These are phyloP conservation scores for Mortierella sp. DNA, from an alignment of 371 early-diverging fungal species.

Conservation along the genomic window DNA sequence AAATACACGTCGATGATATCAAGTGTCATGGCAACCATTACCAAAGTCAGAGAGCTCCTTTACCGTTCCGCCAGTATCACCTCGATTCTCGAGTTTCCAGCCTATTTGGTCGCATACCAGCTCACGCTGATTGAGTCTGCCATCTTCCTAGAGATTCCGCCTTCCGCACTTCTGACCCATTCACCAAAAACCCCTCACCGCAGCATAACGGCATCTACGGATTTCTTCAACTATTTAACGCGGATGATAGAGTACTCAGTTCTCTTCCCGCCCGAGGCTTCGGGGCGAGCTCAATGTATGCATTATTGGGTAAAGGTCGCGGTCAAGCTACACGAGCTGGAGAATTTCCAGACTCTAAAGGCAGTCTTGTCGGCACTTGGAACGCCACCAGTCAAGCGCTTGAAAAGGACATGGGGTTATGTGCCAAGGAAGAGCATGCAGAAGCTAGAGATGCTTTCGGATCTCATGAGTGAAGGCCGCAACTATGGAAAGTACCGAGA, in stretches of 20 bases:
- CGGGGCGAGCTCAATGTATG: slow-evolving; percentile 73
- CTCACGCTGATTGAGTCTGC: slow-evolving; percentile 79
- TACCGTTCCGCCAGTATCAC: slow-evolving; percentile 71
- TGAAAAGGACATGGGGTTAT: slow-evolving; percentile 82
- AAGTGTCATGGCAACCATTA: slow-evolving; percentile 62
- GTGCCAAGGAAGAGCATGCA: slow-evolving; percentile 75
- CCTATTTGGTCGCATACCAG: slow-evolving; percentile 78
- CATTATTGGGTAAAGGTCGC: slow-evolving; percentile 84
- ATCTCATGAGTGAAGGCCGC: slow-evolving; percentile 75
- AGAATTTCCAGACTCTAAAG: slow-evolving; percentile 81
- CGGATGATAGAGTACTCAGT: slow-evolving; percentile 81
- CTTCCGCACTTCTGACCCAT: slow-evolving; percentile 71
- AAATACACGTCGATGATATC: slow-evolving; percentile 60
- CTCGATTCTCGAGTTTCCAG: slow-evolving; percentile 72
- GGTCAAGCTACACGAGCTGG: slow-evolving; percentile 68
- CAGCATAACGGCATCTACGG: slow-evolving; percentile 78
- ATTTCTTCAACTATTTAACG: slow-evolving; percentile 87
- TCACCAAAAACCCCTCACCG: slow-evolving; percentile 76
- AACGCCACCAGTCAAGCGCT: slow-evolving; percentile 80
- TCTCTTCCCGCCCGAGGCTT: slow-evolving; percentile 69
- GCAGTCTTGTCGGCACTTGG: slow-evolving; percentile 79
- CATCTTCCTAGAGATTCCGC: slow-evolving; percentile 76
- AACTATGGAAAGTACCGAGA: slow-evolving; percentile 82
- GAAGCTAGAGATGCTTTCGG: slow-evolving; percentile 67
- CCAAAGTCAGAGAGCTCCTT: slow-evolving; percentile 65